Percentiles rank a stretch among this genome's conserved stretches.
phyloP scores from a whole-genome alignment of 2,329 filamentous ascomycete genomes.

The Nemania serpens region DNA sequence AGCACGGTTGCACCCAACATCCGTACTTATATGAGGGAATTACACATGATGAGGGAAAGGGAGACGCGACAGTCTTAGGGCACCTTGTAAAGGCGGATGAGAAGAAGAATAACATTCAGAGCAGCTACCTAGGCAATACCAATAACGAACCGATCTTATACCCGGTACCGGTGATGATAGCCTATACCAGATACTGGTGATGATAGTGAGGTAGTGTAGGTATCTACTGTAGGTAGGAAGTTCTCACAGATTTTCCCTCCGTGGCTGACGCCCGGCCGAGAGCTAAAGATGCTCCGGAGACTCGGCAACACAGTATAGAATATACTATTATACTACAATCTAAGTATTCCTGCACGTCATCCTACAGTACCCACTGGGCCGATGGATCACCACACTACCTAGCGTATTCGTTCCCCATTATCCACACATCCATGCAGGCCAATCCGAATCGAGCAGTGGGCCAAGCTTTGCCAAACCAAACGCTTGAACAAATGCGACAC shows the following conservation, averaged over 20 bases:
- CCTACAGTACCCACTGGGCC: conserved; percentile 5
- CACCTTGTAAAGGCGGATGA: too few species aligned
- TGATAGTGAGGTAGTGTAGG: too few species aligned
- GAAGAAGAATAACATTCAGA: too few species aligned
- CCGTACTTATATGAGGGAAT: too few species aligned
- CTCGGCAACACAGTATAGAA: background rate
- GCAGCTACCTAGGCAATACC: background rate
- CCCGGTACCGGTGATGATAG: background rate
- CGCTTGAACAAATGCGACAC: conserved; percentile 1
- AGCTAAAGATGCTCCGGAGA: conserved; percentile 8
- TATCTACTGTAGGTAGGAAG: too few species aligned
- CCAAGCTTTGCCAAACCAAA: too few species aligned
- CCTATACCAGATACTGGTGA: too few species aligned
- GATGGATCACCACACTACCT: background rate
- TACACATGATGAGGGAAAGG: too few species aligned
- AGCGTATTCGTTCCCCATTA: background rate
- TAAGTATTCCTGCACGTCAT: conserved; percentile 23
- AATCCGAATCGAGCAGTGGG: conserved; percentile 19
- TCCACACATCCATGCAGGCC: conserved; percentile 17
- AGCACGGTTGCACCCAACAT: too few species aligned
- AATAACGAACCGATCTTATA: background rate
- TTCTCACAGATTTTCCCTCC: conserved; percentile 1
- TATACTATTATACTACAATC: too few species aligned
- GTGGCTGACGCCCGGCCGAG: background rate
- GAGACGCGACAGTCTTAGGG: too few species aligned